Conservation (phyloP, 1,284 basidiomycete genomes). For the Irpex rosettiformis region DNA sequence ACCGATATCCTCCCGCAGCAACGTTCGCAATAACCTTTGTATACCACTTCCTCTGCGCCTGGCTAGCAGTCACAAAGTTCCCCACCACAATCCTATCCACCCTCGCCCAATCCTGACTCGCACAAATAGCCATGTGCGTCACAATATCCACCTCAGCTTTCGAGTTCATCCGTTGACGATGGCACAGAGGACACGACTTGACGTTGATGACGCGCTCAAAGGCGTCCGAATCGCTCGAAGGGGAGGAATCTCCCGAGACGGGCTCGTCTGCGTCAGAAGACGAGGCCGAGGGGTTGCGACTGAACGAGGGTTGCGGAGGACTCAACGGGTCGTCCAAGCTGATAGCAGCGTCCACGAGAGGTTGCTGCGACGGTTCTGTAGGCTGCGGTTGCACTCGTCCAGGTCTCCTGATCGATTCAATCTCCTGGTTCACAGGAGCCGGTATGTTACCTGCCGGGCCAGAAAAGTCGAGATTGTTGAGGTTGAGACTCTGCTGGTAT, state of each 20-base stretch:
- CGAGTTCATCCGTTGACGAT: slow-evolving; percentile 78
- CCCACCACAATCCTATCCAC: slow-evolving; percentile 88
- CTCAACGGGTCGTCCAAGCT: not conserved
- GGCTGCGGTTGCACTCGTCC: slow-evolving; percentile 15
- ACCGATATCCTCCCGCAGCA: slow-evolving; percentile 80
- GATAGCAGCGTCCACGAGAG: slow-evolving; percentile 29
- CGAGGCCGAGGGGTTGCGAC: slow-evolving; percentile 29
- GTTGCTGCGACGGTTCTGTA: slow-evolving; percentile 45
- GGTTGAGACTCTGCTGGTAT: slow-evolving; percentile 34
- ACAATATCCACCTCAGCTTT: slow-evolving; percentile 93
- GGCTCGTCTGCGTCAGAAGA: slow-evolving; percentile 46
- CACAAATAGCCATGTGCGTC: slow-evolving; percentile 92
- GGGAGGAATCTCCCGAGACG: slow-evolving; percentile 19
- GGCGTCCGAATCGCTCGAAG: slow-evolving; percentile 35
- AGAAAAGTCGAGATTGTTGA: slow-evolving; percentile 64
- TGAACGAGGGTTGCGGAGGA: slow-evolving; percentile 10
- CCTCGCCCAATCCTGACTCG: slow-evolving; percentile 87
- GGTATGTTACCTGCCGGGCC: slow-evolving; percentile 42
- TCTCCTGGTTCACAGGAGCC: slow-evolving; percentile 12
- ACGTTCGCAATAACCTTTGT: slow-evolving; percentile 87
- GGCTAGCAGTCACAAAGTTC: slow-evolving; percentile 94
- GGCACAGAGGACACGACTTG: slow-evolving; percentile 91
- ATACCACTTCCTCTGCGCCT: slow-evolving; percentile 97
- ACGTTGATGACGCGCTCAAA: slow-evolving; percentile 93
- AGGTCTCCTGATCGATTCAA: slow-evolving; percentile 17